Evolutionary conservation across 1,139 yeast genomes (phyloP), one percentile per base, ranked within the genome.

Genomic region (Hyphopichia pseudoburtonii): DNA sequence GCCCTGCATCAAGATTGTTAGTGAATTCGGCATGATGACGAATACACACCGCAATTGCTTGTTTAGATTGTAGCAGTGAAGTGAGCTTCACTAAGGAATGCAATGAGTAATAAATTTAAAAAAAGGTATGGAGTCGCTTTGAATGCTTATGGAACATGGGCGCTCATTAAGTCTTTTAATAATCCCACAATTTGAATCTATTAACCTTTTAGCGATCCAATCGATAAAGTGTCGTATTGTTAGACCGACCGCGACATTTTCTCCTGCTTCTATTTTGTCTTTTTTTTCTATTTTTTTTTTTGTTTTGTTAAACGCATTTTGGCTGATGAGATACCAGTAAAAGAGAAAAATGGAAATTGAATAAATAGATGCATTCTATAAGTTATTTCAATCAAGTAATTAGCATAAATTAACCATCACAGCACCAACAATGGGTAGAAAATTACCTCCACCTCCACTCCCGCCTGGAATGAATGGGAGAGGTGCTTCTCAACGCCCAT

Each of bases 391-490:
- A 21, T 10, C 23, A 21, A n/a, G n/a, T 21, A 7, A 21, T 10
- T 10, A 21, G 10, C 10, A 21, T 21, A 21, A 7, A 7, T 21
- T 7, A 7, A 21, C 23, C 9, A 7, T 10, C 5, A 24, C 12
- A 8, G 14, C 12, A 8, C 14, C 12, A 9, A 27, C 12, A 29
- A 57, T 60, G 64, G 62, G 57, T 30, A 55, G 57, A 21, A 51
- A 56, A 34, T 45, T 54, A 40, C 64, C 62, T 5, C 64, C 64
- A 10, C 66, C 66, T 3, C 64, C 64, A 10, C 64, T 62, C 7
- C 61, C 64, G 8, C 58, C 58, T 9, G 53, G 52, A 10, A 24
- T 42, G 17, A 34, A 36, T n/a, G 31, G 31, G 10, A 29, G 18
- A 18, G 6, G 23, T 18, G n/a, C 5, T 15, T 5, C 24, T 29